Evolutionary conservation across 129 eudicot species (phyloP).

Genomic region (Logfia minima): DNA sequence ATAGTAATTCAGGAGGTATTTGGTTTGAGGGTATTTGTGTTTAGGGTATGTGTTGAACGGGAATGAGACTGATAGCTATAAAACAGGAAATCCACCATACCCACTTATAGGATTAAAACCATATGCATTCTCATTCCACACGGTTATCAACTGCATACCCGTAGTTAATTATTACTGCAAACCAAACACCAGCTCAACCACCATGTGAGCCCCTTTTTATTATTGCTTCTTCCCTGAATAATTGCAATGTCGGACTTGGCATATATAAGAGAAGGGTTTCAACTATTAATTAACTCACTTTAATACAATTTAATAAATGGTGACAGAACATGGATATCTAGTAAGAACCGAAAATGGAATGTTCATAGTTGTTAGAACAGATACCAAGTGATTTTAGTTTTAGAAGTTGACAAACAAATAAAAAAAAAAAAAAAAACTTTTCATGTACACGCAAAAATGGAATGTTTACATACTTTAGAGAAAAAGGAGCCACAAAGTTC

Average conservation of each 20-base stretch:
- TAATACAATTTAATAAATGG: neutral
- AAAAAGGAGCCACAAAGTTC: slow-evolving; percentile 91
- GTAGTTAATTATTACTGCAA: neutral
- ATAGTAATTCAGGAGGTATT: neutral
- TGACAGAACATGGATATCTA: neutral
- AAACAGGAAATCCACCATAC: neutral
- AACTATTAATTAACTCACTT: neutral
- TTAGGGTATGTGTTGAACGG: neutral
- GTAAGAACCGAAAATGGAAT: neutral
- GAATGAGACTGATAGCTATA: neutral
- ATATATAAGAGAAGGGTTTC: neutral
- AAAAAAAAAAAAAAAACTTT: neutral
- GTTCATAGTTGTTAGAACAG: neutral
- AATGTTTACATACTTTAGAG: slow-evolving; percentile 55
- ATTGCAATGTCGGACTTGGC: neutral
- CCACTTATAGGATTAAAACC: neutral
- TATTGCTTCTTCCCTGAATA: neutral
- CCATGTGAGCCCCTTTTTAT: neutral
- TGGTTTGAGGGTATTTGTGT: neutral
- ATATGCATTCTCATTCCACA: neutral
- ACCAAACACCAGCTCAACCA: neutral
- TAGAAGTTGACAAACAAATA: neutral
- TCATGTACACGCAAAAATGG: neutral
- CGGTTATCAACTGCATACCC: neutral
- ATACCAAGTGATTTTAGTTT: neutral